Evolutionary conservation across 2,329 filamentous ascomycete genomes (phyloP), one percentile per base, ranked within the genome.

Genomic region (Ceratocystis cubensis): DNA sequence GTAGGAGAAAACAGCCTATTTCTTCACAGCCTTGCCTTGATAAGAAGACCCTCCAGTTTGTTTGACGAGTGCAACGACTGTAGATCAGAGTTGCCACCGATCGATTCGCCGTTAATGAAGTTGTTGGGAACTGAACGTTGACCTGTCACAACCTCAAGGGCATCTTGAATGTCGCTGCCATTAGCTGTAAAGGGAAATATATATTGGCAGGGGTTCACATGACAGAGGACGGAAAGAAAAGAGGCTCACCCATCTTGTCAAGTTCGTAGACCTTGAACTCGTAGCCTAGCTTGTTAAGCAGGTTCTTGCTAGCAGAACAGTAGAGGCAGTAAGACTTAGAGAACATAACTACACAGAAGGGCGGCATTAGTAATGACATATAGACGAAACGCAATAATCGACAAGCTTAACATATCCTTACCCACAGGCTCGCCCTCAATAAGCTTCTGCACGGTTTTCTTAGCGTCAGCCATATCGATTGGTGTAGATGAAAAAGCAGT

Each of bases 251-350:
- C 71, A 89, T 82, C 79, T 92, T 79, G 78, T 99, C 92, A 69
- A 99, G 81, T 82, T 99, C 94, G 67, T 94, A 79, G 66, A 83
- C 75, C 73, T 83, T 85, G 77, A 84, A 92, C 72, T 91, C 88
- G 69, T 89, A 89, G 70, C 86, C 85, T 67, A 85, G 72, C 67
- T 84, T 80, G 73, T 81, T 83, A 72, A 99, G 80, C 63, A 90
- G 81, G 67, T 81, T 73, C 85, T 97, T 97, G 71, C 88, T 85
- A 68, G 86, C 81, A 67, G 78, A 82, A 83, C 93, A 97, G 84
- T 96, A 95, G 13, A 92, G 91, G 84, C 94, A 99, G 80, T 91
- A 96, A 17, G 88, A 90, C 81, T 99, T 99, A 78, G 88, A 92
- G 83, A 99, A 99, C 75, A 99, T 89, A 73, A 94, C 89, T 89